Evolutionary conservation across 176 grass and related monocot species (phyloP).

Genomic region (Oryza officinalis): DNA sequence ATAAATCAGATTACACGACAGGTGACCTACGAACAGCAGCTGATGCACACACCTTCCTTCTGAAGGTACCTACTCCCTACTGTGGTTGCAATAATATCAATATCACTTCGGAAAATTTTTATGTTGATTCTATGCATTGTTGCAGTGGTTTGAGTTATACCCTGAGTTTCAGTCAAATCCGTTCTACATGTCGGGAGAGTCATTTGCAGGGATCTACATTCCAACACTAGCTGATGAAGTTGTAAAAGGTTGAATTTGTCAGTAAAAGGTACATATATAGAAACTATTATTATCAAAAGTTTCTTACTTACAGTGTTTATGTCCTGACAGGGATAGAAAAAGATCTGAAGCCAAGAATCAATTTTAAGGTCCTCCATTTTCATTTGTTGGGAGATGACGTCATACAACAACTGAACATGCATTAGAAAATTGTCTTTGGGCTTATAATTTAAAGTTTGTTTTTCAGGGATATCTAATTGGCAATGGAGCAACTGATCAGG

Average conservation of each 20-base stretch:
- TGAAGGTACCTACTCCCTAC: constrained; percentile 52
- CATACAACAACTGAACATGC: background rate
- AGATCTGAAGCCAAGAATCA: constrained; percentile 56
- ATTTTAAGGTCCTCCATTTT: constrained; percentile 63
- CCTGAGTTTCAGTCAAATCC: constrained; percentile 65
- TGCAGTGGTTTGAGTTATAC: constrained; percentile 84
- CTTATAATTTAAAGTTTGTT: constrained; percentile 6
- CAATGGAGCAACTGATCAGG: constrained; percentile 54
- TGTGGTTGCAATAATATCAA: background rate
- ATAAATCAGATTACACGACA: constrained; percentile 71
- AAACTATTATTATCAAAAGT: background rate
- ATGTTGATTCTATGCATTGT: constrained; percentile 1
- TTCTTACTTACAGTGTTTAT: background rate
- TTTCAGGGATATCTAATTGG: constrained; percentile 87
- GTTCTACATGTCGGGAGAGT: constrained; percentile 89
- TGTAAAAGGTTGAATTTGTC: constrained; percentile 55
- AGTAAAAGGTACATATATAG: background rate
- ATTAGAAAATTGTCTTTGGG: background rate
- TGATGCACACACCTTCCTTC: constrained; percentile 80
- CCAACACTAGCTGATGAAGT: constrained; percentile 75
- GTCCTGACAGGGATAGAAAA: constrained; percentile 49
- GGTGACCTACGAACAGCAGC: constrained; percentile 77
- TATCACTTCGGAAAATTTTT: background rate
- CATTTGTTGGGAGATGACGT: background rate
- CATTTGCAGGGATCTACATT: constrained; percentile 84